A percentile compares a stretch with the other conserved stretches of the same genome.
These are phyloP conservation scores for Coffea canephora DNA, from an alignment of 257 asterid species.

Conservation along the genomic window DNA sequence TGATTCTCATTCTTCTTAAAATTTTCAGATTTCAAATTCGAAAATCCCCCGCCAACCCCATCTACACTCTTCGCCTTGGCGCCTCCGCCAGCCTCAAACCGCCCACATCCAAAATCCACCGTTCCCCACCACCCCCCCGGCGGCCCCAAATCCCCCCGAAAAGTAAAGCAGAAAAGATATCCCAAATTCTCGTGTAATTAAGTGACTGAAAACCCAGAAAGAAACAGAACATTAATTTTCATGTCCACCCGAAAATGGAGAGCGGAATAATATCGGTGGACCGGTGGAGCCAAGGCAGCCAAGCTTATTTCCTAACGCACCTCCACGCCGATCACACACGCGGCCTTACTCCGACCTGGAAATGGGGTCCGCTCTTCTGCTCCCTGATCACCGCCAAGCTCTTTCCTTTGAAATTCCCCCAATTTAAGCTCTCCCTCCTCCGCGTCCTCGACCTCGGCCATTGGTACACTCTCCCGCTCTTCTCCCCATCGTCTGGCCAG, in stretches of 20 bases:
- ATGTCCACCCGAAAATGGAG: conserved; percentile 43
- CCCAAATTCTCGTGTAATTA: not conserved
- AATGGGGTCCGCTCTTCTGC: conserved; percentile 70
- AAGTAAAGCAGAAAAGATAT: not conserved
- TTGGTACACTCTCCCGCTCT: conserved; percentile 59
- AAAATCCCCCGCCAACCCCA: not conserved
- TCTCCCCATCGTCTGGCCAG: conserved; percentile 50
- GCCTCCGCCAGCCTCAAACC: too few relatives aligned
- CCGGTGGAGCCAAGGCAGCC: conserved; percentile 74
- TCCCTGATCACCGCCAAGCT: conserved; percentile 70
- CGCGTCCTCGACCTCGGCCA: conserved; percentile 56
- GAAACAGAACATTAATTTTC: not conserved
- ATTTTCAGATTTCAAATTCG: not conserved
- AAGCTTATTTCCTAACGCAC: conserved; percentile 84
- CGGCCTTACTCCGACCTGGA: conserved; percentile 69
- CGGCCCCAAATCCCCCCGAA: too few relatives aligned
- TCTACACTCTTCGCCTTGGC: too few relatives aligned
- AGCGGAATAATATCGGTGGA: conserved; percentile 81
- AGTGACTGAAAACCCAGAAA: too few relatives aligned
- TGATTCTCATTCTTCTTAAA: too few relatives aligned
- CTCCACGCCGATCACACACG: conserved; percentile 85
- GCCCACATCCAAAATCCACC: not conserved
- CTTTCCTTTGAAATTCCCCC: conserved; percentile 64
- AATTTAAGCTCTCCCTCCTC: conserved; percentile 67
- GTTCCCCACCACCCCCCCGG: not conserved